Percentiles rank a stretch among this genome's conserved stretches.
These are phyloP conservation scores for Phragmites australis DNA, from an alignment of 176 grass and related monocot genomes.

Conservation along the genomic window DNA sequence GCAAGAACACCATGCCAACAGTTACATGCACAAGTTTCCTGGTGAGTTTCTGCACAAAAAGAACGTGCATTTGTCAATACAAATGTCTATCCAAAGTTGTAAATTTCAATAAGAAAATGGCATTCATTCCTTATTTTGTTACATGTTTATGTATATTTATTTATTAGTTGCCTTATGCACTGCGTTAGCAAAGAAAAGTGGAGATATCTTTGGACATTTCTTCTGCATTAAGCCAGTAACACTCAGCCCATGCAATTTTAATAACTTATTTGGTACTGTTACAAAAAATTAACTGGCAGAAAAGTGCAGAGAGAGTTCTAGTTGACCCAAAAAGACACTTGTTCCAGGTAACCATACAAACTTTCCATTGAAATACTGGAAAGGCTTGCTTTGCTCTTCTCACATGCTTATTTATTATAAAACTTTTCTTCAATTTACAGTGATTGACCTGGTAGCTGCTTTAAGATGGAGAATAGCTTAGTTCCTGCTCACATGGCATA, in stretches of 20 bases:
- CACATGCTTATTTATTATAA: neutral
- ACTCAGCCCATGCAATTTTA: neutral
- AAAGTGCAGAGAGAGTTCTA: neutral
- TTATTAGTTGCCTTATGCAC: neutral
- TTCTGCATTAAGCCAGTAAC: neutral
- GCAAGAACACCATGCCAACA: conserved; percentile 77
- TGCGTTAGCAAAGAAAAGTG: neutral
- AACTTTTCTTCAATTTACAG: neutral
- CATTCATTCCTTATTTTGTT: neutral
- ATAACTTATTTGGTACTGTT: neutral
- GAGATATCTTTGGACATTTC: neutral
- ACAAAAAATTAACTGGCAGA: neutral
- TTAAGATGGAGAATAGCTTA: neutral
- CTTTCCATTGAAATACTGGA: neutral
- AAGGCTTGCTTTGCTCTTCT: neutral
- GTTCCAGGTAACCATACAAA: neutral
- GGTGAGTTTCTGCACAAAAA: conserved; percentile 65
- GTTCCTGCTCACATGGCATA: neutral
- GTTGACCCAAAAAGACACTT: neutral
- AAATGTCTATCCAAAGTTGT: neutral
- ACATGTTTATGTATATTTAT: conserved; percentile 9
- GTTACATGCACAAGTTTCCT: conserved; percentile 94
- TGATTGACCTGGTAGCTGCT: neutral
- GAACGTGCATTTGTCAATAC: conserved; percentile 11
- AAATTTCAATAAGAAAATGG: neutral